Evolutionary conservation across 805 yeast species (phyloP).

Genomic region (Wickerhamiella dianesei): DNA sequence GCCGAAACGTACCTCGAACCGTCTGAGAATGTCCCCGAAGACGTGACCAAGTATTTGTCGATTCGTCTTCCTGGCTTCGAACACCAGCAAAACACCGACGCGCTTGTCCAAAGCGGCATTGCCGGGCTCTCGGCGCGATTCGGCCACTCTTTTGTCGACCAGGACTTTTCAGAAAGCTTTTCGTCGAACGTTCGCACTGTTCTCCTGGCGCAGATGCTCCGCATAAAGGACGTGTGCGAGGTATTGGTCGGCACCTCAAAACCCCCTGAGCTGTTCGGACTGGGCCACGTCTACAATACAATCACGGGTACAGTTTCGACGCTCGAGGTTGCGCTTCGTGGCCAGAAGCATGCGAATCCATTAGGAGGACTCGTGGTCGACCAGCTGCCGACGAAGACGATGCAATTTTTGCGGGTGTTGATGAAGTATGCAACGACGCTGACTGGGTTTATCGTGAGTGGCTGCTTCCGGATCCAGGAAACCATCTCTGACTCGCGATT

Average conservation of each 20-base stretch:
- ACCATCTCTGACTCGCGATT: not conserved
- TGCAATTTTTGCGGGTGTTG: constrained; percentile 16
- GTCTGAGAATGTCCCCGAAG: constrained; percentile 1
- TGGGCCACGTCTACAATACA: constrained; percentile 7
- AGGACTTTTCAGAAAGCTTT: constrained; percentile 8
- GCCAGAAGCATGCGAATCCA: constrained; percentile 13
- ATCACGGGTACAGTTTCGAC: constrained; percentile 9
- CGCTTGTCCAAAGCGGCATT: constrained; percentile 2
- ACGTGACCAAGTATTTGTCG: constrained; percentile 4
- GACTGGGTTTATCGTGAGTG: constrained; percentile 11
- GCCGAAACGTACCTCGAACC: constrained; percentile 5
- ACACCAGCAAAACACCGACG: not conserved
- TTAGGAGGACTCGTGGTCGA: constrained; percentile 35
- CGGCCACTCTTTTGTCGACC: constrained; percentile 5
- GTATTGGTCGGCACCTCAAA: not conserved
- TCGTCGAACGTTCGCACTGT: constrained; percentile 9
- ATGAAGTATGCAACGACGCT: constrained; percentile 14
- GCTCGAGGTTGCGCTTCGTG: constrained; percentile 17
- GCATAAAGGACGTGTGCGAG: constrained; percentile 4
- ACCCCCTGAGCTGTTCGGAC: constrained; percentile 7
- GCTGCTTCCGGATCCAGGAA: not conserved
- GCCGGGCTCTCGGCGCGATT: constrained; percentile 6
- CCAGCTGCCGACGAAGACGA: constrained; percentile 26
- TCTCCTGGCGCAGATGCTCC: constrained; percentile 12
- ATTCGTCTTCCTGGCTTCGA: not conserved